Evolutionary conservation across 495 filamentous ascomycete genomes (phyloP), one percentile per base, ranked within the genome.

Genomic region (Cercophora scortea): DNA sequence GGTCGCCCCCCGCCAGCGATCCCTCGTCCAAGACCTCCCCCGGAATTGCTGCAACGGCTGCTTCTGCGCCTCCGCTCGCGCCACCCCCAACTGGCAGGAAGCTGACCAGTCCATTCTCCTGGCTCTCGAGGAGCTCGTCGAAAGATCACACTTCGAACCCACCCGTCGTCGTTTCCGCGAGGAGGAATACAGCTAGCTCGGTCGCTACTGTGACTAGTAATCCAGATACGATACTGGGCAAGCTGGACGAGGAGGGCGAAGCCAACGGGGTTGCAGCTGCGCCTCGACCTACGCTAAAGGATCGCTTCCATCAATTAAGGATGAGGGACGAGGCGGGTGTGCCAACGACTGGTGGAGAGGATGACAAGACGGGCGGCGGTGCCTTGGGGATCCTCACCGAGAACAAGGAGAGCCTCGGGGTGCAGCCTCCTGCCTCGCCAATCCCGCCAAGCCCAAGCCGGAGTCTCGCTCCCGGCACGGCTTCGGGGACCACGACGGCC

Each of bases 281-380:
- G 19, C 67, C 73, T 42, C 74, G 85, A 36, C 87, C 84, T 54
- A 92, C 84, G 59, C 67, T 96, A 43, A 82, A 86, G 59, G 89
- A 94, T 58, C 82, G 90, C 47, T 96, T 96, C 70, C 93, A 91
- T 73, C 64, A 87, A 59, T 71, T 93, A 33, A 78, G 89, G 12
- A 79, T 91, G 84, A 77, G 82, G 47, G 89, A 90, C 64, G 89
- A 95, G 68, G 85, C 80, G 0, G 75, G 79, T 3, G 81, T 83
- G 48, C 68, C 71, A 8, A 61, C 68, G 7, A 50, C 77, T 10
- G 63, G 66, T 10, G 72, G 67, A 13, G 79, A 82, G 5, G 75
- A 78, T 32, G 73, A 77, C 7, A 74, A 74, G 50, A 51, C 58
- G 6, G 69, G 61, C 38, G 70, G 71, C 46, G 66, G 5, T 25